These are phyloP conservation scores for Stachybotrys elegans DNA, from an alignment of 2,329 filamentous ascomycete species.

Conservation along the genomic window DNA sequence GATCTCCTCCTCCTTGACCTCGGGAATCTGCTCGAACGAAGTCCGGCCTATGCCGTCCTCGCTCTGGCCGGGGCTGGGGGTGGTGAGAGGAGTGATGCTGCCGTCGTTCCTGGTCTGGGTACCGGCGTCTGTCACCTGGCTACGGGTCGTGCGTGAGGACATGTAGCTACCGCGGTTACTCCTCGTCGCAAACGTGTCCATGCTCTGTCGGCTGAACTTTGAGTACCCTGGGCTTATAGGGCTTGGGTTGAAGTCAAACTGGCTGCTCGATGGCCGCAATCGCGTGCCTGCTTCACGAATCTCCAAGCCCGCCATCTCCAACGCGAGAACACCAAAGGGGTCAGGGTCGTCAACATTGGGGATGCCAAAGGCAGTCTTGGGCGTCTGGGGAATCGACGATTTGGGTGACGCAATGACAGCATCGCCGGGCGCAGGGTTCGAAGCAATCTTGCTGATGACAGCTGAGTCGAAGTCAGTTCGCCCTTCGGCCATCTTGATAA, in stretches of 20 bases:
- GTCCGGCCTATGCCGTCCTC: conserved; percentile 42
- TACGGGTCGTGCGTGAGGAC: conserved; percentile 63
- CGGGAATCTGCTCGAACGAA: conserved; percentile 34
- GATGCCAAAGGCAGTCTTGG: conserved; percentile 63
- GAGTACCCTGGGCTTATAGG: conserved; percentile 68
- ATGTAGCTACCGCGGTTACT: conserved; percentile 73
- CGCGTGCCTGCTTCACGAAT: conserved; percentile 80
- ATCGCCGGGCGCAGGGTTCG: conserved; percentile 71
- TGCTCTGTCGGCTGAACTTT: conserved; percentile 59
- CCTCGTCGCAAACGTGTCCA: conserved; percentile 55
- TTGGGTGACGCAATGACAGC: conserved; percentile 48
- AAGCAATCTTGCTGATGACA: conserved; percentile 59
- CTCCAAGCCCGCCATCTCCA: conserved; percentile 86
- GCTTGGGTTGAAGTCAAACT: conserved; percentile 76
- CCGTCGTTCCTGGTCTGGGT: conserved; percentile 63
- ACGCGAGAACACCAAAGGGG: conserved; percentile 81
- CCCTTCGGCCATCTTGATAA: conserved; percentile 83
- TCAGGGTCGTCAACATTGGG: conserved; percentile 79
- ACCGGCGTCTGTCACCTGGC: conserved; percentile 64
- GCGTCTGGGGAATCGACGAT: conserved; percentile 27
- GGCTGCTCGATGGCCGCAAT: conserved; percentile 66
- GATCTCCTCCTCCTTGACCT: conserved; percentile 44
- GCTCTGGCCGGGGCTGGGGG: conserved; percentile 48
- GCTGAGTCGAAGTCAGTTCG: conserved; percentile 67
- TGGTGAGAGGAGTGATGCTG: conserved; percentile 48